Conservation (phyloP, 176 grass and related monocot genomes). For the Oryza officinalis region DNA sequence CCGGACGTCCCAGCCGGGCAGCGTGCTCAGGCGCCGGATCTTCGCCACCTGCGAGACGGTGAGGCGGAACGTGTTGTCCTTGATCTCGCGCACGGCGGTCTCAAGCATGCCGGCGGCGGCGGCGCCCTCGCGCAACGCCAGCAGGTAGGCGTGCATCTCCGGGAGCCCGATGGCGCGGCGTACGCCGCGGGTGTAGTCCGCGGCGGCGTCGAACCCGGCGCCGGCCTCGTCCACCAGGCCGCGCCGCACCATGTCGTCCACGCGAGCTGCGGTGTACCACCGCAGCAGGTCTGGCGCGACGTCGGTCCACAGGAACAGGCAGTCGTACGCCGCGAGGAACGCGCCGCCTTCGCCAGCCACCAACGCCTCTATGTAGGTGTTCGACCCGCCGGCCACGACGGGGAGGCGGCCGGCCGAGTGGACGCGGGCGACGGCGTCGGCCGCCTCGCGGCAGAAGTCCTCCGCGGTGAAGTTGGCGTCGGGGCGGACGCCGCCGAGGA, state of each 20-base stretch:
- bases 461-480: conserved; percentile 48
- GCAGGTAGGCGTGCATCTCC: conserved; percentile 60
- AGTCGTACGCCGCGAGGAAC: conserved; percentile 22
- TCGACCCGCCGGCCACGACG: conserved; percentile 58
- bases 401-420: conserved; percentile 42
- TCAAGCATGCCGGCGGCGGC: neutral
- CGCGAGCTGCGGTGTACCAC: conserved; percentile 45
- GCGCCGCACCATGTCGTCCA: conserved; percentile 58
- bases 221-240: conserved; percentile 62
- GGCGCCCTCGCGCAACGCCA: conserved; percentile 25
- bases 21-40: conserved; percentile 43
- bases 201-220: conserved; percentile 35
- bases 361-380: conserved; percentile 33
- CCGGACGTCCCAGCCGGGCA: conserved; percentile 48
- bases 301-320: conserved; percentile 48
- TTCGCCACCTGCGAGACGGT: conserved; percentile 50
- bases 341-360: conserved; percentile 7
- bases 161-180: conserved; percentile 60
- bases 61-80: conserved; percentile 59
- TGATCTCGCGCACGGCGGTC: conserved; percentile 50
- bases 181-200: conserved; percentile 62
- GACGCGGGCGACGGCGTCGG: conserved; percentile 22
- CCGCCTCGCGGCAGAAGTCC: conserved; percentile 49
- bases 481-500: conserved; percentile 16
- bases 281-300: conserved; percentile 40